phyloP scores from a whole-genome alignment of 83 land plant genomes.

The Larix sibirica region DNA sequence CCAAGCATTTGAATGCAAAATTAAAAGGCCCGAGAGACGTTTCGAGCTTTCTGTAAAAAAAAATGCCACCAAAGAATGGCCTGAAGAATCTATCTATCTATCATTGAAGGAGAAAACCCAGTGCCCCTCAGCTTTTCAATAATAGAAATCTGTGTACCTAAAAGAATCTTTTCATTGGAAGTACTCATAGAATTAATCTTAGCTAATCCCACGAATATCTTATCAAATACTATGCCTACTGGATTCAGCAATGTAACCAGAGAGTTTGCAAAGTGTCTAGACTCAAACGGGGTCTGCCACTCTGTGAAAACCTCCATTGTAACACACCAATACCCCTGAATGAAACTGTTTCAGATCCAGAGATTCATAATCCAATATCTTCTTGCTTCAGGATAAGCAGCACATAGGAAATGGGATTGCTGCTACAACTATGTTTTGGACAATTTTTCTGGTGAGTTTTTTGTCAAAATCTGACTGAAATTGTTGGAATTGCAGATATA shows the following conservation, averaged over 20 bases:
- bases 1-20: conserved; percentile 89
- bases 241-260: conserved; percentile 62
- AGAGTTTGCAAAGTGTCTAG: conserved; percentile 64
- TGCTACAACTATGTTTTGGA: too few species aligned
- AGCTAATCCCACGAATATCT: conserved; percentile 65
- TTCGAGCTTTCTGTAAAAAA: conserved; percentile 79
- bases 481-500: too few species aligned
- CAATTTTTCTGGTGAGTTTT: too few species aligned
- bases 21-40: conserved; percentile 84
- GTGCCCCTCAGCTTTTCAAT: conserved; percentile 30
- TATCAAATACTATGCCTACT: conserved; percentile 76
- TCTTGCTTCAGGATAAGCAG: conserved; percentile 87
- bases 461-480: too few species aligned
- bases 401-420: too few species aligned
- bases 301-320: conserved; percentile 63
- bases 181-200: conserved; percentile 40
- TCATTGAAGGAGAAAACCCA: conserved; percentile 77
- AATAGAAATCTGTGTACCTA: conserved; percentile 49
- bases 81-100: conserved; percentile 74
- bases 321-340: conserved; percentile 85
- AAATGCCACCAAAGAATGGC: conserved; percentile 95
- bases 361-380: conserved; percentile 61
- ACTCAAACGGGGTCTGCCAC: conserved; percentile 71
- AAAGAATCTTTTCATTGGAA: conserved; percentile 46
- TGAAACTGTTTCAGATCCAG: conserved; percentile 70